Conservation (phyloP, 495 filamentous ascomycete genomes). For the Aspergillus ostianus region DNA sequence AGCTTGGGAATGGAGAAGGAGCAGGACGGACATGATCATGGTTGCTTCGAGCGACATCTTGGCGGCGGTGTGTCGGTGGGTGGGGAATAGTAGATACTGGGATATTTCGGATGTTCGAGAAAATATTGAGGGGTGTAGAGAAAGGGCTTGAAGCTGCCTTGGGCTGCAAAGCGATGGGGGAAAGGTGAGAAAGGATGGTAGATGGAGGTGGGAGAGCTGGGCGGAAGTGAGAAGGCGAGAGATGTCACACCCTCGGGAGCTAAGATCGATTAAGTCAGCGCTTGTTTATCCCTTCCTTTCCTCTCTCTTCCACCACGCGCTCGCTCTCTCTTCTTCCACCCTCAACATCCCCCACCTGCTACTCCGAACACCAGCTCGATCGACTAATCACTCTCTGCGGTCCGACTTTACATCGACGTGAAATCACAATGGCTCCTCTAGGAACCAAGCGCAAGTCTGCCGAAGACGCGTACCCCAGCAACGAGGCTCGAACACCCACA, state of each 20-base stretch:
- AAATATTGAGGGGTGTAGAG: constrained; percentile 6
- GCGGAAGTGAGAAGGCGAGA: constrained; percentile 4
- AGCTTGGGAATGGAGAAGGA: constrained; percentile 15
- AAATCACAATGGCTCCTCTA: constrained; percentile 50
- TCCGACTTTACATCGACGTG: background rate
- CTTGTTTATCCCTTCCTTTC: constrained; percentile 26
- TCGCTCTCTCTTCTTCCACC: constrained; percentile 17
- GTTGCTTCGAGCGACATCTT: constrained; percentile 72
- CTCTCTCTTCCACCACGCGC: constrained; percentile 10
- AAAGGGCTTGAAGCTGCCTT: constrained; percentile 8
- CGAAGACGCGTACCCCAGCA: constrained; percentile 29
- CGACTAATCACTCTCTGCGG: constrained; percentile 4
- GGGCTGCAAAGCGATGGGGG: constrained; percentile 7
- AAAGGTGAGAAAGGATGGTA: constrained; percentile 3
- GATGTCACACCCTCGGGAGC: constrained; percentile 24
- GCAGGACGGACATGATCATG: constrained; percentile 64
- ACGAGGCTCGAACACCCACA: constrained; percentile 43
- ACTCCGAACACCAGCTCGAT: constrained; percentile 4
- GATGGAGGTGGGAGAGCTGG: constrained; percentile 5
- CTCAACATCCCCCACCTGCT: constrained; percentile 1
- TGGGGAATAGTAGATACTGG: constrained; percentile 1
- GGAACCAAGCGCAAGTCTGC: constrained; percentile 61
- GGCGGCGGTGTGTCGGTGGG: constrained; percentile 25
- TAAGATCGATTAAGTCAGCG: constrained; percentile 28
- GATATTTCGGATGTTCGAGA: constrained; percentile 1